Percentiles rank a stretch among this genome's conserved stretches.
phyloP scores from a whole-genome alignment of 495 filamentous ascomycete species.

The Stereocaulon alpinum region DNA sequence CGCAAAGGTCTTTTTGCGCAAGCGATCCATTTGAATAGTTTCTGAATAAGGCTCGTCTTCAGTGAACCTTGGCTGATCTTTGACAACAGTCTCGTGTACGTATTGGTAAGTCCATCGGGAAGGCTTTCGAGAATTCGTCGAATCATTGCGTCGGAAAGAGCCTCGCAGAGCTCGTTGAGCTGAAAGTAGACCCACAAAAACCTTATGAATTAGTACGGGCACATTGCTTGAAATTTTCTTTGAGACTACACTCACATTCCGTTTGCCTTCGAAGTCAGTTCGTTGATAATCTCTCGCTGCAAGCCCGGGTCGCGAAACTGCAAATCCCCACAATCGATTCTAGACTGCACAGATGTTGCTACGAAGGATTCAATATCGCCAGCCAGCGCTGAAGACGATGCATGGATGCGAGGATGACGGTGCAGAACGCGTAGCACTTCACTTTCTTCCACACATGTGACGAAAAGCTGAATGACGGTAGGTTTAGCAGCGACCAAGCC shows the following conservation, averaged over 20 bases:
- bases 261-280: slow-evolving; percentile 18
- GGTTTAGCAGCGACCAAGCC: neutral
- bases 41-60: neutral
- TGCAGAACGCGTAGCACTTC: slow-evolving; percentile 4
- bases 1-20: slow-evolving; percentile 25
- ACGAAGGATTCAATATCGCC: slow-evolving; percentile 19
- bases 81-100: slow-evolving; percentile 11
- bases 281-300: slow-evolving; percentile 10
- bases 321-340: slow-evolving; percentile 15
- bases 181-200: slow-evolving; percentile 28
- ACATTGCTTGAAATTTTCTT: neutral
- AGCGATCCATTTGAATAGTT: slow-evolving; percentile 22
- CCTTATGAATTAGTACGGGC: slow-evolving; percentile 7
- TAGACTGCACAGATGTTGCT: slow-evolving; percentile 10
- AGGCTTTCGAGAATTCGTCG: slow-evolving; percentile 17
- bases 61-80: no score
- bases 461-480: slow-evolving; percentile 12
- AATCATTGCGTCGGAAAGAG: slow-evolving; percentile 18
- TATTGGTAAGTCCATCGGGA: slow-evolving; percentile 19
- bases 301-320: slow-evolving; percentile 10
- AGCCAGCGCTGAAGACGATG: neutral
- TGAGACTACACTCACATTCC: slow-evolving; percentile 21
- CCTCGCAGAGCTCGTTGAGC: slow-evolving; percentile 25
- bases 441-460: slow-evolving; percentile 16
- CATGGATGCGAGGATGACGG: neutral